Conservation (phyloP, 2,329 filamentous ascomycete genomes). For the Clarireedia monteithiana region DNA sequence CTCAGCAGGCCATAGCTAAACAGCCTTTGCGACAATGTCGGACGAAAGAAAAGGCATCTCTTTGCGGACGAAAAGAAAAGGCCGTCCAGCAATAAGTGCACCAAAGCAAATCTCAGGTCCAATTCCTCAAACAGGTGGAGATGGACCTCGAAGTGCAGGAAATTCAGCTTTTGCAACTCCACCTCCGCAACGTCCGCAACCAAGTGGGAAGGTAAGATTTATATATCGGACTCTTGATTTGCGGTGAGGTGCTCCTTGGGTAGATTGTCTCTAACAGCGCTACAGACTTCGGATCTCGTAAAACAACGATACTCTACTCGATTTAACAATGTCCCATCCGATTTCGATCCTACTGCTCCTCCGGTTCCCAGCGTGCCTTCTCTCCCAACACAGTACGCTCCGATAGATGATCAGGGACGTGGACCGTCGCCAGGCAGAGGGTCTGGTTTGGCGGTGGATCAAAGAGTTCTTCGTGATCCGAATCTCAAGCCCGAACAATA, state of each 20-base stretch:
- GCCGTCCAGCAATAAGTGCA: slow-evolving; percentile 53
- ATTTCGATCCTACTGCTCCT: slow-evolving; percentile 58
- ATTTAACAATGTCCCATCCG: slow-evolving; percentile 69
- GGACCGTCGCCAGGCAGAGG: slow-evolving; percentile 29
- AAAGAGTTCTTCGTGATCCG: slow-evolving; percentile 72
- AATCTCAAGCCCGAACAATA: slow-evolving; percentile 73
- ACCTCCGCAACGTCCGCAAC: slow-evolving; percentile 42
- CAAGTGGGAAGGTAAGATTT: slow-evolving; percentile 46
- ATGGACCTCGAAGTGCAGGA: slow-evolving; percentile 31
- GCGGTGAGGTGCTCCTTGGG: background rate
- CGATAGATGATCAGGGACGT: slow-evolving; percentile 18
- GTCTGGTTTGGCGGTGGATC: slow-evolving; percentile 61
- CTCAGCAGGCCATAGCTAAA: too few relatives aligned
- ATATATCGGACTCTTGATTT: background rate
- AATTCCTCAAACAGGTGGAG: slow-evolving; percentile 43
- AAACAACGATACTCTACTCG: slow-evolving; percentile 92
- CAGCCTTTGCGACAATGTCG: slow-evolving; percentile 40
- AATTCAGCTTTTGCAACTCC: slow-evolving; percentile 28
- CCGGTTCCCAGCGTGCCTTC: slow-evolving; percentile 68
- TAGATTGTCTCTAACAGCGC: slow-evolving; percentile 5
- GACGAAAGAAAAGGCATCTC: slow-evolving; percentile 53
- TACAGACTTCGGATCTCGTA: slow-evolving; percentile 67
- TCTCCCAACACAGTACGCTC: slow-evolving; percentile 44
- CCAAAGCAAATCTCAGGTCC: slow-evolving; percentile 56
- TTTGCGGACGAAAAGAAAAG: slow-evolving; percentile 54